phyloP scores from a whole-genome alignment of 352 stramenopile species.

The Plasmopara muralis region DNA sequence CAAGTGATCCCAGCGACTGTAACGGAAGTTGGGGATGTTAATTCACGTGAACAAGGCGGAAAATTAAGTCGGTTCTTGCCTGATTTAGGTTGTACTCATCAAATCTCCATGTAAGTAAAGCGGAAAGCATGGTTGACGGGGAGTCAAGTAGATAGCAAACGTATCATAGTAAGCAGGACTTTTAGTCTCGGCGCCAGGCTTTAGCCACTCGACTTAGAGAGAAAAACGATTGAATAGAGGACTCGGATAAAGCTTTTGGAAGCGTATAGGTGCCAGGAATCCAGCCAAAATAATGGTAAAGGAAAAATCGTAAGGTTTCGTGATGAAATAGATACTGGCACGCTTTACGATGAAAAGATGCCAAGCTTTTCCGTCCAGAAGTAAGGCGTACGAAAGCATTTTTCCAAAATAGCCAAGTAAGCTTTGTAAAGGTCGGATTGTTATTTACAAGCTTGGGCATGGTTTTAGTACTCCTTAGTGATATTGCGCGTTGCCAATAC shows the following conservation, averaged over 20 bases:
- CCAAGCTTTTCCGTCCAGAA: neutral
- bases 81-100: too few relatives aligned
- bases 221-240: neutral
- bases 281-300: neutral
- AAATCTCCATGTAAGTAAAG: neutral
- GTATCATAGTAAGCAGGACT: neutral
- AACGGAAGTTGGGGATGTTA: neutral
- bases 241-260: neutral
- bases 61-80: too few relatives aligned
- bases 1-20: neutral
- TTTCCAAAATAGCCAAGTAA: constrained; percentile 9
- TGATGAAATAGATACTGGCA: neutral
- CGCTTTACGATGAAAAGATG: neutral
- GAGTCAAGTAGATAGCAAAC: neutral
- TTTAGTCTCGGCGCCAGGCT: neutral
- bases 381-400: constrained; percentile 1
- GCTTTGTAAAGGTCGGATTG: neutral
- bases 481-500: neutral
- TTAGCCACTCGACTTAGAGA: neutral
- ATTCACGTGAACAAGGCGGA: neutral
- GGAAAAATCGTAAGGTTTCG: neutral
- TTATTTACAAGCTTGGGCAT: constrained; percentile 1
- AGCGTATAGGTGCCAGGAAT: neutral
- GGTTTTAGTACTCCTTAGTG: constrained; percentile 6
- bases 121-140: neutral